phyloP scores from a whole-genome alignment of 108 stramenopile species.

The Skeletonema marinoi region DNA sequence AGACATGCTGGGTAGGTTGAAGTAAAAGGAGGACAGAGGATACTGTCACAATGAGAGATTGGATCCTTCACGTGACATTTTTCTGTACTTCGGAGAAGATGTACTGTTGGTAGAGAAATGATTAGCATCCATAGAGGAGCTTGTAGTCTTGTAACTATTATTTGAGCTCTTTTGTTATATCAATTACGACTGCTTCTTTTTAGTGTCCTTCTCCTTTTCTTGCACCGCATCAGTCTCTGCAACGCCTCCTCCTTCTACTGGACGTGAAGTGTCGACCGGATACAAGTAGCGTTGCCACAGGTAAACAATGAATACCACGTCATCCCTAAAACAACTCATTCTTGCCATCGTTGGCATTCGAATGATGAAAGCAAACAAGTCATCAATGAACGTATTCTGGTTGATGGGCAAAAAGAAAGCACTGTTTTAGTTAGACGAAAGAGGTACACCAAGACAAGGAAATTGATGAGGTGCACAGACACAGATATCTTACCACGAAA shows the following conservation, averaged over 20 bases:
- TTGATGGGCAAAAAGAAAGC: too few relatives aligned
- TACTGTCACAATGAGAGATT: background rate
- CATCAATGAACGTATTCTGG: conserved; percentile 93
- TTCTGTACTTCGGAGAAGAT: background rate
- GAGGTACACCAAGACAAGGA: too few relatives aligned
- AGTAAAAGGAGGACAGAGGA: background rate
- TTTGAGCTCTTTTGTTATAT: background rate
- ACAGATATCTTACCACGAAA: conserved; percentile 47
- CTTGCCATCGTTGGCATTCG: conserved; percentile 97
- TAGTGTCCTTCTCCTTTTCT: background rate
- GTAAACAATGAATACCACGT: conserved; percentile 94
- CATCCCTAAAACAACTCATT: conserved; percentile 94
- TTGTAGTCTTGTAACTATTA: background rate
- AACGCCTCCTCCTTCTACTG: conserved; percentile 62
- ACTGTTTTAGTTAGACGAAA: too few relatives aligned
- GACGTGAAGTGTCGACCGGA: conserved; percentile 83
- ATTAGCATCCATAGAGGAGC: background rate
- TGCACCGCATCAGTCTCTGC: background rate
- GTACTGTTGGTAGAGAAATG: background rate
- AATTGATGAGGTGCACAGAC: too few relatives aligned
- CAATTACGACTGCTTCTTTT: background rate
- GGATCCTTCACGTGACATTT: background rate
- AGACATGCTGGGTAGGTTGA: too few relatives aligned
- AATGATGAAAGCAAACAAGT: conserved; percentile 96
- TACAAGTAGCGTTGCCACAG: conserved; percentile 96